Percentiles rank a stretch among this genome's conserved stretches.
These are phyloP conservation scores for Rhizophagus sp. DNA, from an alignment of 192 early-diverging fungal species.

Conservation along the genomic window DNA sequence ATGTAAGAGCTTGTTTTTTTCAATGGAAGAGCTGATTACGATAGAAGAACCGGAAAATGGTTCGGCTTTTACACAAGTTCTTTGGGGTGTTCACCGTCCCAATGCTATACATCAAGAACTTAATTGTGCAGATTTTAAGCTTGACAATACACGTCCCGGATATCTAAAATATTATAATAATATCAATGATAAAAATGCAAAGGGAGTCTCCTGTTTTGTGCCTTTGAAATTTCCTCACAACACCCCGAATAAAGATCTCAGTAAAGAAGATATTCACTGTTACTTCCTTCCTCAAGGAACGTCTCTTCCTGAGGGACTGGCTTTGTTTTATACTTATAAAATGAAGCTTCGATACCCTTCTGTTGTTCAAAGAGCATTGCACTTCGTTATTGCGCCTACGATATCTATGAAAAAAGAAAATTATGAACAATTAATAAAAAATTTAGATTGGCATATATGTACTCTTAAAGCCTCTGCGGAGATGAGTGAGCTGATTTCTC, in stretches of 20 bases:
- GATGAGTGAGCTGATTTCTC: background rate
- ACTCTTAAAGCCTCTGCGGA: background rate
- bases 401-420: background rate
- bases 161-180: background rate
- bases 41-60: no score
- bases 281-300: background rate
- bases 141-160: no score
- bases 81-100: no score
- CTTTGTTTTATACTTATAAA: background rate
- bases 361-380: background rate
- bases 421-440: background rate
- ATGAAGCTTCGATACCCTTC: background rate
- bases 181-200: background rate
- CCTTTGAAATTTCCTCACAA: background rate
- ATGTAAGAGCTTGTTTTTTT: no score
- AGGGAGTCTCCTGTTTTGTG: slow-evolving; percentile 4
- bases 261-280: background rate
- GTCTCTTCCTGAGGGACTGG: background rate
- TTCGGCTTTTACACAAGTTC: no score
- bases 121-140: no score
- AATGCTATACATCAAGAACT: no score
- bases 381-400: background rate
- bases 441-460: background rate
- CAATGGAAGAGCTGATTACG: no score
- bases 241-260: background rate